These are phyloP conservation scores for Luvunga scandens DNA, from an alignment of 345 rosid species.

Conservation along the genomic window DNA sequence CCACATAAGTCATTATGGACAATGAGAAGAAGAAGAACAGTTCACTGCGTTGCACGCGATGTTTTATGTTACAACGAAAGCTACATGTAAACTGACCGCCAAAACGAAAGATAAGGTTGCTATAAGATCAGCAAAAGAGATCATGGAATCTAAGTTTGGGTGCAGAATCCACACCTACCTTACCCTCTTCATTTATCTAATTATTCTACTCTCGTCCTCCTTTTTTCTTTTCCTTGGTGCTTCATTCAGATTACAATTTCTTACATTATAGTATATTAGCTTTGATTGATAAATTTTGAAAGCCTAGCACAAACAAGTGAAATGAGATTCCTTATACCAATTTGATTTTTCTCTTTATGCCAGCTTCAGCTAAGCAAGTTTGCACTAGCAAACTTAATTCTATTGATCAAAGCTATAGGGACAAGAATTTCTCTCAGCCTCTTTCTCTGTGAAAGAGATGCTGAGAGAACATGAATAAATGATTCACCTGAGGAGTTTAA, in stretches of 20 bases:
- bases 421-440: neutral
- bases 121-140: neutral
- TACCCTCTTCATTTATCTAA: neutral
- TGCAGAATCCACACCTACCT: neutral
- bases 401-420: slow-evolving; percentile 8
- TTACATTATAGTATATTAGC: neutral
- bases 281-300: neutral
- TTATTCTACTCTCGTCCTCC: neutral
- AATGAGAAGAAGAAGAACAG: neutral
- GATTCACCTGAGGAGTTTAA: neutral
- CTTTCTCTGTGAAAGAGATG: neutral
- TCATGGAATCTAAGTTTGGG: neutral
- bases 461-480: neutral
- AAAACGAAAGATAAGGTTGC: slow-evolving; percentile 5
- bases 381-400: slow-evolving; percentile 14
- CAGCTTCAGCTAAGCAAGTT: neutral
- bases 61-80: neutral
- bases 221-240: neutral
- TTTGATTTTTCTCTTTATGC: neutral
- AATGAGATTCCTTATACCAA: neutral
- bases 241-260: neutral
- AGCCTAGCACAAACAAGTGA: neutral
- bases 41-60: neutral
- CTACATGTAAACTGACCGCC: neutral
- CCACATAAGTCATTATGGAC: neutral